phyloP scores from a whole-genome alignment of 176 grass and related monocot species.

The Carex myosuroides region DNA sequence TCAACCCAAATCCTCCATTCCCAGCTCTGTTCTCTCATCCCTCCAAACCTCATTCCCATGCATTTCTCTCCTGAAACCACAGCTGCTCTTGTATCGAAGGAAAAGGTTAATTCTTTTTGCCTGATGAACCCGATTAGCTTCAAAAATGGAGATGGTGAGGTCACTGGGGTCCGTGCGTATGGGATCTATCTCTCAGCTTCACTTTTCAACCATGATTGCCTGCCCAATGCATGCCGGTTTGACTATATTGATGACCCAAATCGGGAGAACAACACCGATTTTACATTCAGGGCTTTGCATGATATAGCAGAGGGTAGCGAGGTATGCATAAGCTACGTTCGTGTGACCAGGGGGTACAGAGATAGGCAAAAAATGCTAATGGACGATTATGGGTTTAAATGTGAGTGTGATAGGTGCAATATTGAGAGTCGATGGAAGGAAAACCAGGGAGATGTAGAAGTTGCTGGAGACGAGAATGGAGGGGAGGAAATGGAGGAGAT shows the following conservation, averaged over 20 bases:
- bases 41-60: constrained; percentile 29
- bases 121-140: constrained; percentile 70
- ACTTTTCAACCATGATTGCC: constrained; percentile 83
- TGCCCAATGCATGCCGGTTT: constrained; percentile 82
- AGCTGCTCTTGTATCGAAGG: constrained; percentile 50
- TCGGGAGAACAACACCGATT: constrained; percentile 49
- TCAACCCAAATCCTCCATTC: constrained; percentile 31
- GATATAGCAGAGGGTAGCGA: constrained; percentile 64
- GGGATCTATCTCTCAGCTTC: constrained; percentile 61
- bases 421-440: constrained; percentile 78
- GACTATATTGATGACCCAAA: constrained; percentile 58
- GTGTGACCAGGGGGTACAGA: constrained; percentile 47
- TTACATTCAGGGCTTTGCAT: constrained; percentile 63
- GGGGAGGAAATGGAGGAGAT: constrained; percentile 44
- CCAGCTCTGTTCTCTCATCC: constrained; percentile 39
- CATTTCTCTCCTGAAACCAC: constrained; percentile 58
- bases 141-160: constrained; percentile 27
- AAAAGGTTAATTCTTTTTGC: constrained; percentile 70
- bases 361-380: constrained; percentile 62
- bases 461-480: constrained; percentile 31
- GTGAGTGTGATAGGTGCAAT: constrained; percentile 76
- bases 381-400: constrained; percentile 80
- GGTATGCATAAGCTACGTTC: constrained; percentile 84
- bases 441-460: constrained; percentile 30
- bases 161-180: constrained; percentile 44